Base-by-base conservation (phyloP, 495 filamentous ascomycete genomes). In the Penicillium crystallinum region DNA sequence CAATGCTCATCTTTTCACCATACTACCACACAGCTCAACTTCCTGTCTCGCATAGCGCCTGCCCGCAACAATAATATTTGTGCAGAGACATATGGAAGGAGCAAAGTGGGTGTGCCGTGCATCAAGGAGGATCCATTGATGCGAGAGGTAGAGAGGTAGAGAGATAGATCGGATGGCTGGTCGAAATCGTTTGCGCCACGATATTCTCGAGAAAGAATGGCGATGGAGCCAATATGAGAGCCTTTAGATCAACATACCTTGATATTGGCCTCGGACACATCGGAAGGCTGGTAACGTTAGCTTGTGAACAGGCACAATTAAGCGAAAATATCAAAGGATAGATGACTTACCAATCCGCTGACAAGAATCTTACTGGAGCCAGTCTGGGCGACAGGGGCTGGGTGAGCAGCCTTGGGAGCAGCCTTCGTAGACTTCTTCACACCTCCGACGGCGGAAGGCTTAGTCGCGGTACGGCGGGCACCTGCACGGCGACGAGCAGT, bases 181-280 rank as follows among this genome's bases (percentile, higher is more conserved):
- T 64, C 52, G 63, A 64, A 62, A 56, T 61, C 63, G 59, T 57
- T 63, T 65, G 65, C 69, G 68, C 60, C 66, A 70, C 76, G 63
- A 67, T 64, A 57, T 63, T 70, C 63, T 73, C 65, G 67, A 74
- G 62, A 75, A 70, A 60, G 72, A 63, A 73, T 67, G 74, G 72
- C 79, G 75, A 77, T 70, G 68, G 74, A 71, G 72, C 77, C 69
- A 79, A 77, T 68, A 73, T 68, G 71, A 64, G 67, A 73, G 72
- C 74, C 79, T 80, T 67, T 78, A 70, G 68, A 73, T 87, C 83
- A 89, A 97, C 93, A 91, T 98, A 98, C 93, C 95, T 97, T 97
- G 77, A 98, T 91, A 83, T 90, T 88, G 71, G 66, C 74, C 77
- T 97, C 93, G 76, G 81, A 87, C 71, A 98, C 90, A 86, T 98